These are phyloP conservation scores for Nitzschia inconspicua DNA, from an alignment of 108 stramenopile genomes.

Conservation along the genomic window DNA sequence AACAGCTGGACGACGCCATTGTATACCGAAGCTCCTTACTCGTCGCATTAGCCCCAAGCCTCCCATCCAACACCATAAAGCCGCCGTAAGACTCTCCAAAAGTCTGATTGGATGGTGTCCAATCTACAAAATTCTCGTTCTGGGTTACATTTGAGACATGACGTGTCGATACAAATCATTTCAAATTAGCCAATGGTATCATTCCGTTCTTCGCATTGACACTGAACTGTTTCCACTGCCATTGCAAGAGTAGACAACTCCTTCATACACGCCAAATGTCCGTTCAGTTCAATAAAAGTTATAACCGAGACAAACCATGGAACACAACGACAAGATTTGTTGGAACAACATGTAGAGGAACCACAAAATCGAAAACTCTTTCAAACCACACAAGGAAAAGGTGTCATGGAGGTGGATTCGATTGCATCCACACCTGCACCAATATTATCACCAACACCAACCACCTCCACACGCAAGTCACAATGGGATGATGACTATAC, in stretches of 20 bases:
- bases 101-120: conserved; percentile 1
- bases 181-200: neutral
- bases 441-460: too few relatives aligned
- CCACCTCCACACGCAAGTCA: too few relatives aligned
- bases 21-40: neutral
- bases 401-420: too few relatives aligned
- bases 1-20: too few relatives aligned
- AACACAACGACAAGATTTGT: neutral
- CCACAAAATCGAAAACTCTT: neutral
- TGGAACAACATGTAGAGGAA: neutral
- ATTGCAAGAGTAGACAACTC: too few relatives aligned
- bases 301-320: neutral
- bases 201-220: neutral
- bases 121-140: conserved; percentile 5
- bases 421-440: too few relatives aligned
- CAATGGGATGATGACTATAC: too few relatives aligned
- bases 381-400: too few relatives aligned
- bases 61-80: neutral
- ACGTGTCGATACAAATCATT: neutral
- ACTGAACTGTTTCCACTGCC: neutral
- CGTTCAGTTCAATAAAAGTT: too few relatives aligned
- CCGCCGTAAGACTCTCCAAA: neutral
- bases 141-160: conserved; percentile 10
- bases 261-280: too few relatives aligned
- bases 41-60: too few relatives aligned